Evolutionary conservation across 1,139 yeast genomes (phyloP).

Genomic region (Geotrichum klebahnii): DNA sequence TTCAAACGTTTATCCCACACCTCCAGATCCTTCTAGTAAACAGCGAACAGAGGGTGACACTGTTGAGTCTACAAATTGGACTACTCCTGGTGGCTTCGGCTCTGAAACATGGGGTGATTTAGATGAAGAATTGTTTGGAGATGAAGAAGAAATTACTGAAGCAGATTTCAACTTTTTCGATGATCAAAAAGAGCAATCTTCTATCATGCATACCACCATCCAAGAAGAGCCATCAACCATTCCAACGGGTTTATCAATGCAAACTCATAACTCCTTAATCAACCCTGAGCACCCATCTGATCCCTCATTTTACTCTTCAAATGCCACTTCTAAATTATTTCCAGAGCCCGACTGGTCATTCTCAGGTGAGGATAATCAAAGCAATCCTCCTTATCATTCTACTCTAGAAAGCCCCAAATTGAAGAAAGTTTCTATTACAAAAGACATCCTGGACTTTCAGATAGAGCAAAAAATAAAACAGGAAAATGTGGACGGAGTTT

Average conservation of each 20-base stretch:
- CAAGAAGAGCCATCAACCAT: constrained; percentile 3
- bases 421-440: constrained; percentile 11
- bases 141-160: constrained; percentile 41
- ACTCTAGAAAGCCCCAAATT: background rate
- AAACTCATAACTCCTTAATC: background rate
- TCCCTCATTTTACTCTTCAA: background rate
- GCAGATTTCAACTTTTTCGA: constrained; percentile 46
- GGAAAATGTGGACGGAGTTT: background rate
- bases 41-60: constrained; percentile 23
- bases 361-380: background rate
- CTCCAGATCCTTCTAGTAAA: constrained; percentile 37
- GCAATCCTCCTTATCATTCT: background rate
- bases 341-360: constrained; percentile 1
- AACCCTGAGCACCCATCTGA: background rate
- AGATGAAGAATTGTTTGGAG: constrained; percentile 46
- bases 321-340: background rate
- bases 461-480: background rate
- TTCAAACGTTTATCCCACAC: constrained; percentile 37
- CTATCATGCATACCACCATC: background rate
- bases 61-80: constrained; percentile 28
- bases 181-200: constrained; percentile 29
- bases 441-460: background rate
- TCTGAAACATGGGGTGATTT: constrained; percentile 40
- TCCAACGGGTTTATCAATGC: background rate
- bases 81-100: constrained; percentile 28